Evolutionary conservation across 2,329 filamentous ascomycete genomes (phyloP), one percentile per base, ranked within the genome.

Genomic region (Zopfia rhizophila): DNA sequence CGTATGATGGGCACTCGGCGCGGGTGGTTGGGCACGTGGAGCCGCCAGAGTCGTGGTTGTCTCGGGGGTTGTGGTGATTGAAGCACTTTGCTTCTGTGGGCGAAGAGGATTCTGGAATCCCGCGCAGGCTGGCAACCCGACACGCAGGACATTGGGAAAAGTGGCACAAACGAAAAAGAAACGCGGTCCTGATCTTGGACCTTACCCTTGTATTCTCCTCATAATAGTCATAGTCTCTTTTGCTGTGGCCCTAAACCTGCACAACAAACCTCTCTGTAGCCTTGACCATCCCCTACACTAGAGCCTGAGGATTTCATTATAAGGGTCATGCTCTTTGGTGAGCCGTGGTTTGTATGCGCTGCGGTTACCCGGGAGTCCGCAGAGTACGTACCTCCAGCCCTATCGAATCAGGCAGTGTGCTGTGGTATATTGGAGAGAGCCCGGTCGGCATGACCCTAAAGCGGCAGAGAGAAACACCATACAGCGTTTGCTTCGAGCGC

Each of bases 381-480:
- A 3, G 32, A 7, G 28, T 24, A 25, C 16, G 13, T 13, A 8
- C 16, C 33, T 27, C 45, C 55, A 66, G 63, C 61, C 60, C 60
- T 63, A 65, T 65, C 57, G 32, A 60, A 61, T 53, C 45, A 47
- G 52, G 55, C 49, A 55, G 44, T 22, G 21, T 16, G 41, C 17
- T 29, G 33, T 19, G 29, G 53, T 27, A 27, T n/a, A n/a, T n/a
- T n/a, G n/a, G n/a, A n/a, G n/a, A n/a, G 38, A 24, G 33, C 27
- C 17, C 23, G 18, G 19, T 43, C 19, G 24, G 40, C 12, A 27
- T 32, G 39, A 21, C 7, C 24, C 25, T 21, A 16, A 19, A 37
- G 22, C 22, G 13, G 40, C 24, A 31, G 42, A 41, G 48, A 43
- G 45, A 12, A 22, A 14, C 11, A 7, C 8, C 11, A 36, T 14